Evolutionary conservation across 108 stramenopile genomes (phyloP), one percentile per base, ranked within the genome.

Genomic region (Fistulifera pelliculosa): DNA sequence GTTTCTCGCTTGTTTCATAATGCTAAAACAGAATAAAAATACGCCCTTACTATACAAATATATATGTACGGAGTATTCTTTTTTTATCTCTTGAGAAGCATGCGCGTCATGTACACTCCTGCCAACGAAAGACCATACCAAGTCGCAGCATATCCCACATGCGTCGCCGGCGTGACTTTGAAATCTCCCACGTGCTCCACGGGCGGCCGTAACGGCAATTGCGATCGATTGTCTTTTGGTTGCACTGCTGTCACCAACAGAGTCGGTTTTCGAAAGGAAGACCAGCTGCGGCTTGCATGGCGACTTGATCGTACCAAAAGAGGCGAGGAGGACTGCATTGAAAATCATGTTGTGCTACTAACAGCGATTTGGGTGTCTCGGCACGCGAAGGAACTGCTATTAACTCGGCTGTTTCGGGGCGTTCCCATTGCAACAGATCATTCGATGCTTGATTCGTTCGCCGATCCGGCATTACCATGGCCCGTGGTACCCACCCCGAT

Each of bases 71-170:
- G n/a, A n/a, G n/a, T n/a, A n/a, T n/a, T n/a, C n/a, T n/a, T n/a
- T n/a, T n/a, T n/a, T n/a, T n/a, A n/a, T n/a, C n/a, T n/a, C n/a
- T n/a, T n/a, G n/a, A n/a, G n/a, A n/a, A 92, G 58, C 58, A 81
- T 87, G 49, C 82, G 62, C 0, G 87, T 93, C 87, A 93, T 86
- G 44, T 83, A 61, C 42, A 83, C 49, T 15, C 91, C 91, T 16
- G 91, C 91, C 11, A 61, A 69, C 26, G 81, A 72, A 52, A 93
- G 60, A 3, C 84, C 84, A 73, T 77, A 93, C 91, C 91, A 93
- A 0, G 91, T 93, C 14, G 65, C 58, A 2, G 91, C 91, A 70
- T 93, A 93, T 27, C 85, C 91, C 13, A 69, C 80, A 56, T 93
- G 91, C 39, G 80, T 61, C 0, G 65, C 66, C 5, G 91, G 91